Base-by-base conservation (phyloP, 192 early-diverging fungal genomes). In the Linnemannia exigua region DNA sequence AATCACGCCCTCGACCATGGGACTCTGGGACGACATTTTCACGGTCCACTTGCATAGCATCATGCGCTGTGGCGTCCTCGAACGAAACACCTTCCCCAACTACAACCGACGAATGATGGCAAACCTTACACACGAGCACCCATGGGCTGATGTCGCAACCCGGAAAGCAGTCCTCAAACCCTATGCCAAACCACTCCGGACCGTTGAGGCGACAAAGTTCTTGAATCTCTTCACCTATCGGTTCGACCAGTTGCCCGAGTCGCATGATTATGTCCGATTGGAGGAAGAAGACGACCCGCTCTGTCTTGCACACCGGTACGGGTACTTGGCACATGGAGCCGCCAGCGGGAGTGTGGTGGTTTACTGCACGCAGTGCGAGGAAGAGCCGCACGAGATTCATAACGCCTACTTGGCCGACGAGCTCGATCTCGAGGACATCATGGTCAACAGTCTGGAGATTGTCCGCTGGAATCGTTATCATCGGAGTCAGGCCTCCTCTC, bases 291-390 rank as follows among this genome's bases (percentile, higher is more conserved):
- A 79, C 87, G 92, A 86, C 38, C 91, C 89, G 31, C 38, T 91
- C 20, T 90, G 91, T 50, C 25, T 91, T 7, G 88, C 81, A 16
- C 84, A 90, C 36, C 76, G 78, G 16, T 90, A 87, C 66, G 91
- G 91, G 4, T 91, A 90, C 61, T 74, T 91, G 70, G 91, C 82
- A 8, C 74, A 89, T 46, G 91, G 91, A 71, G 72, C 83, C 3
- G 17, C 72, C 16, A 82, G 87, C 31, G 89, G 89, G 1, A 75
- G 67, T 35, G 67, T 91, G n/a, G 76, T 79, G 46, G 82, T 90
- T 3, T 88, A 88, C 58, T 91, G 91, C 33, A 89, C 84, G 11
- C 44, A 80, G 5, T 46, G 69, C 22, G 37, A 25, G 8, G 73
- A 67, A 12, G 47, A 50, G 17, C 84, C 77, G 3, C 15, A 35